A percentile compares a stretch with the other conserved stretches of the same genome.
Evolutionary conservation across 768 basidiomycete genomes (phyloP).

Genomic region (Tulasnella sp.): DNA sequence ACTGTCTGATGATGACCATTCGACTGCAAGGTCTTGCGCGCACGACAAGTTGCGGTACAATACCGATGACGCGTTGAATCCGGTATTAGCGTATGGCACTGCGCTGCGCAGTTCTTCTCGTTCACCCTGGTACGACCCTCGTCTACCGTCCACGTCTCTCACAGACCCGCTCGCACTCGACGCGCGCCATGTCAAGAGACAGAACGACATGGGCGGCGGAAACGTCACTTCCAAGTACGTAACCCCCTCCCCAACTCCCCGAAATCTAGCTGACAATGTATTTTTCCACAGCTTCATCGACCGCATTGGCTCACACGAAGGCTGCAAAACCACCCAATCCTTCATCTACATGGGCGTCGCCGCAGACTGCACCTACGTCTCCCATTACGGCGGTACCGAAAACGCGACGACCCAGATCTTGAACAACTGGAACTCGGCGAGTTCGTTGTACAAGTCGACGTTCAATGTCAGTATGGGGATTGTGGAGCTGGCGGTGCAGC

Average conservation of each 20-base stretch:
- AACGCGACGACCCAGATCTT: slow-evolving; percentile 65
- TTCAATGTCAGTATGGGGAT: slow-evolving; percentile 83
- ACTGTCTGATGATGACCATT: slow-evolving; percentile 34
- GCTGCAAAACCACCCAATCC: slow-evolving; percentile 62
- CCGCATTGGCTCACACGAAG: slow-evolving; percentile 52
- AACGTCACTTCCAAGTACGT: slow-evolving; percentile 44
- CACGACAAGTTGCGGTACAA: slow-evolving; percentile 65
- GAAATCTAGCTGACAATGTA: neutral
- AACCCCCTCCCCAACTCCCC: neutral
- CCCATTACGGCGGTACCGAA: slow-evolving; percentile 45
- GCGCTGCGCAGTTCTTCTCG: slow-evolving; percentile 20
- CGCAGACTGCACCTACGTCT: slow-evolving; percentile 70
- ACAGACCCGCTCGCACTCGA: slow-evolving; percentile 1
- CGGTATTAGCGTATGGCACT: slow-evolving; percentile 27
- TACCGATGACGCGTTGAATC: slow-evolving; percentile 41
- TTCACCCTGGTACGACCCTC: slow-evolving; percentile 34
- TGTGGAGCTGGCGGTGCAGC: slow-evolving; percentile 62
- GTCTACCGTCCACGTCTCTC: slow-evolving; percentile 20
- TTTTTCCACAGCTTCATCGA: slow-evolving; percentile 43
- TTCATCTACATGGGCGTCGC: slow-evolving; percentile 80
- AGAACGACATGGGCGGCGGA: slow-evolving; percentile 42
- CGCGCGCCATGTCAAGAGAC: slow-evolving; percentile 31
- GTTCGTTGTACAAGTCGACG: slow-evolving; percentile 57
- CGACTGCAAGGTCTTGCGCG: slow-evolving; percentile 37
- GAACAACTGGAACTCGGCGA: slow-evolving; percentile 69